These are phyloP conservation scores for Nakazawaea ernobii DNA, from an alignment of 805 yeast species.

Conservation along the genomic window DNA sequence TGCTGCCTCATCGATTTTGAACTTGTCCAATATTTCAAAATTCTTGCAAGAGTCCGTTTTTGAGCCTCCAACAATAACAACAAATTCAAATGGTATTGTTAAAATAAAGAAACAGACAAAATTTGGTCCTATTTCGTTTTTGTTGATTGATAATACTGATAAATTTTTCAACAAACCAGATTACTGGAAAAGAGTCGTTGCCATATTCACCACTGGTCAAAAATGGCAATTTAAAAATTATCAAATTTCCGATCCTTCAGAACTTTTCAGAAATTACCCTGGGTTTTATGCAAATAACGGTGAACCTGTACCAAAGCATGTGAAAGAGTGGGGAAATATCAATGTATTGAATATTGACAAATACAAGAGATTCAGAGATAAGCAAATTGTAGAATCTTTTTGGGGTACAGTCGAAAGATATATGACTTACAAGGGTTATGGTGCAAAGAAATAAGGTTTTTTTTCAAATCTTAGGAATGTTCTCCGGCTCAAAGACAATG, in stretches of 20 bases:
- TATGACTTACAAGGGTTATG: constrained; percentile 61
- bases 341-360: constrained; percentile 73
- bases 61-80: constrained; percentile 41
- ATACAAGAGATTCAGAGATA: constrained; percentile 78
- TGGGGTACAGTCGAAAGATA: constrained; percentile 82
- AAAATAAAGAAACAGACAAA: constrained; percentile 50
- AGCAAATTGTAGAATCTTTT: constrained; percentile 76
- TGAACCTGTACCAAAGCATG: constrained; percentile 70
- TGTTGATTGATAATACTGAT: constrained; percentile 86
- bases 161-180: constrained; percentile 87
- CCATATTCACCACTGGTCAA: constrained; percentile 95
- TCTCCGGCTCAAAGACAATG: constrained; percentile 11
- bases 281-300: constrained; percentile 76
- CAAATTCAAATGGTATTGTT: constrained; percentile 33
- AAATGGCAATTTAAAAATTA: constrained; percentile 93
- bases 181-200: constrained; percentile 96
- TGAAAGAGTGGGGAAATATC: constrained; percentile 81
- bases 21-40: constrained; percentile 57
- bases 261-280: constrained; percentile 72
- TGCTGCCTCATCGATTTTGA: constrained; percentile 67
- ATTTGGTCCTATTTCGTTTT: constrained; percentile 57
- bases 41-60: constrained; percentile 71
- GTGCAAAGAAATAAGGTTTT: constrained; percentile 13
- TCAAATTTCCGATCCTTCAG: constrained; percentile 75
- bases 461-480: constrained; percentile 9